Percentiles rank a stretch among this genome's conserved stretches.
These are phyloP conservation scores for Botrytis deweyae DNA, from an alignment of 2,329 filamentous ascomycete species.

Conservation along the genomic window DNA sequence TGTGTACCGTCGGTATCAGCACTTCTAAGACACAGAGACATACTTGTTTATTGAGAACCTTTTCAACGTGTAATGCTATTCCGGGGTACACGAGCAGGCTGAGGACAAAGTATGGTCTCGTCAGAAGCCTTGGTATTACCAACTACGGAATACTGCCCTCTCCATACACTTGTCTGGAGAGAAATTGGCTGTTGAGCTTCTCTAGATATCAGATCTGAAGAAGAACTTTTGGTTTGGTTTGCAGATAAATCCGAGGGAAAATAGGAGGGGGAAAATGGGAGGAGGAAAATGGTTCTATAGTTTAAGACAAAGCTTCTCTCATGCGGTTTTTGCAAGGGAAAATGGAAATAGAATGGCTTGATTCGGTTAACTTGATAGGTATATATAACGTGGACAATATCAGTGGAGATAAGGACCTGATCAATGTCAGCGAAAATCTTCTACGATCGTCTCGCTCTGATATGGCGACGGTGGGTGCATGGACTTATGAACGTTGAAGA, in stretches of 20 bases:
- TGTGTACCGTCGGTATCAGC: background rate
- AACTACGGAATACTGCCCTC: background rate
- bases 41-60: background rate
- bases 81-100: background rate
- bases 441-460: rapidly evolving
- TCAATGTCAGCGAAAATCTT: background rate
- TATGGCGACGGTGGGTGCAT: no score
- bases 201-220: background rate
- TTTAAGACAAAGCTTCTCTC: background rate
- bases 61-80: background rate
- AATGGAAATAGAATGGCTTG: background rate
- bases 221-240: rapidly evolving
- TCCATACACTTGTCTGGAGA: background rate
- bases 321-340: background rate
- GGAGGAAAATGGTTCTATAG: background rate
- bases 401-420: background rate
- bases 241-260: rapidly evolving
- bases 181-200: rapidly evolving
- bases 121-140: background rate
- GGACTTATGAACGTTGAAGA: no score
- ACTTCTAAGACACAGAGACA: no score
- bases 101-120: background rate
- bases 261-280: background rate
- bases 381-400: background rate
- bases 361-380: no score